Evolutionary conservation across 805 yeast genomes (phyloP).

Genomic region (Lipomyces mesembrius): DNA sequence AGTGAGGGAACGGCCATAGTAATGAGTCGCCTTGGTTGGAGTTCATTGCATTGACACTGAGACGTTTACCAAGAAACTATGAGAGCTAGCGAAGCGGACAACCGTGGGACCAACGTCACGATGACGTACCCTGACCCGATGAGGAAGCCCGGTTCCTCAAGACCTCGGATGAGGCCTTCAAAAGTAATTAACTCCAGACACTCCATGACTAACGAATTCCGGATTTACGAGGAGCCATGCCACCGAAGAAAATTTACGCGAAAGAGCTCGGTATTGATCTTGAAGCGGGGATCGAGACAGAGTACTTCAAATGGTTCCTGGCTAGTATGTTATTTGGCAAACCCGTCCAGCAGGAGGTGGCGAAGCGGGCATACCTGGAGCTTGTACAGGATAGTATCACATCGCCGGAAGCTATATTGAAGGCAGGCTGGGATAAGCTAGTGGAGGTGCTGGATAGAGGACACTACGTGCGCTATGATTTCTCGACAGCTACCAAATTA

Average conservation of each 20-base stretch:
- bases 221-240: background rate
- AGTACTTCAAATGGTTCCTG: conserved; percentile 10
- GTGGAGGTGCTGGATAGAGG: background rate
- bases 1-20: no score
- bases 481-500: conserved; percentile 1
- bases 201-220: background rate
- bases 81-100: no score
- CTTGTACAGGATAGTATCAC: conserved; percentile 8
- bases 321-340: conserved; percentile 4
- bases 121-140: no score
- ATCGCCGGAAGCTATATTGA: conserved; percentile 6
- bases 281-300: background rate
- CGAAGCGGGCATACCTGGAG: conserved; percentile 2
- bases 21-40: no score
- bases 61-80: no score
- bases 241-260: conserved; percentile 1
- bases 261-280: conserved; percentile 3
- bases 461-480: conserved; percentile 8
- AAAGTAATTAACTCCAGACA: no score
- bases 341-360: conserved; percentile 8
- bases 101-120: no score
- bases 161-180: no score
- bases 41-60: no score
- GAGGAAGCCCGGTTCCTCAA: no score
- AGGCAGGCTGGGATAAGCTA: conserved; percentile 8